phyloP scores from a whole-genome alignment of 2,329 filamentous ascomycete genomes.

The Davidsoniella eucalypti region DNA sequence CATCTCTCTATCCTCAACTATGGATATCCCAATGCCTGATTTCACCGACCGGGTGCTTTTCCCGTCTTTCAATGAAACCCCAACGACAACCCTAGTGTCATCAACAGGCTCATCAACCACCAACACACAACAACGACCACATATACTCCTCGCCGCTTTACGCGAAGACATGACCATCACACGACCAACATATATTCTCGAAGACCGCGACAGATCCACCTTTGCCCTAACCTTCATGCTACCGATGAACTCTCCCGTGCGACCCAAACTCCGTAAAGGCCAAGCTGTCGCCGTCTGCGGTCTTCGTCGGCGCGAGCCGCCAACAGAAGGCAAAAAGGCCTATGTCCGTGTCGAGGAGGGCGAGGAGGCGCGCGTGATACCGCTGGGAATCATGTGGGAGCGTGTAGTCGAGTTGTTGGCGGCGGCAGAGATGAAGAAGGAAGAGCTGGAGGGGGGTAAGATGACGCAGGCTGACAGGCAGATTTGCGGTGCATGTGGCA shows the following conservation, averaged over 20 bases:
- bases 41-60: slow-evolving; percentile 20
- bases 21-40: slow-evolving; percentile 14
- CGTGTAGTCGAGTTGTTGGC: slow-evolving; percentile 17
- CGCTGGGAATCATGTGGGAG: slow-evolving; percentile 16
- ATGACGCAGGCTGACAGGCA: slow-evolving; percentile 16
- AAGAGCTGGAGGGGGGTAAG: slow-evolving; percentile 14
- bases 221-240: slow-evolving; percentile 33
- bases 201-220: slow-evolving; percentile 23
- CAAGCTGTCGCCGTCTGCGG: slow-evolving; percentile 23
- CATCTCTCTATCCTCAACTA: not conserved
- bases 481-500: slow-evolving; percentile 12
- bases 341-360: slow-evolving; percentile 23
- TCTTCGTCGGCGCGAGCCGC: slow-evolving; percentile 16
- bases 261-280: slow-evolving; percentile 24
- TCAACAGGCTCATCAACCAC: too few relatives aligned
- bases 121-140: not conserved
- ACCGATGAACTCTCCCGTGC: slow-evolving; percentile 19
- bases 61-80: slow-evolving; percentile 21
- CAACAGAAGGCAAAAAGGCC: slow-evolving; percentile 21
- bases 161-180: slow-evolving; percentile 32
- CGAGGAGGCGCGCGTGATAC: slow-evolving; percentile 20
- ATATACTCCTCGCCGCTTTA: slow-evolving; percentile 24
- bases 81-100: slow-evolving; percentile 9
- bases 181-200: slow-evolving; percentile 30
- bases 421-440: slow-evolving; percentile 16